Evolutionary conservation across 2,329 filamentous ascomycete genomes (phyloP).

Genomic region (Pseudogymnoascus destructans): DNA sequence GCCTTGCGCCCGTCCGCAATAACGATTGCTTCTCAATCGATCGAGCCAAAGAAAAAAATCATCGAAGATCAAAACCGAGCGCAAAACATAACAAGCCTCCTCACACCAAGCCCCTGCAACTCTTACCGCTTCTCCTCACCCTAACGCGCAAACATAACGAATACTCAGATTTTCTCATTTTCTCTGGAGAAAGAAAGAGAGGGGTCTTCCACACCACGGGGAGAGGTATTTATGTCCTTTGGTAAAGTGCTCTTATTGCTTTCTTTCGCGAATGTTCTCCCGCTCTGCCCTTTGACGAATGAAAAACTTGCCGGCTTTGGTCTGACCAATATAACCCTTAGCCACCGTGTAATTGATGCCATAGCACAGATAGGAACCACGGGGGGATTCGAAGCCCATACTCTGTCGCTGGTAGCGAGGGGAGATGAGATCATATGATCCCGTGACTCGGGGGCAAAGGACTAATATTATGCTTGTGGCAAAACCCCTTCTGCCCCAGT

Average conservation of each 20-base stretch:
- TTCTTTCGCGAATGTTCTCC: neutral
- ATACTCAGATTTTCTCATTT: neutral
- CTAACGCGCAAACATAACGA: neutral
- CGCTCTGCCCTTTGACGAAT: neutral
- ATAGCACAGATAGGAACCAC: neutral
- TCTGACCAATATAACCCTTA: neutral
- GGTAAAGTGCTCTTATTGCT: slow-evolving; percentile 3
- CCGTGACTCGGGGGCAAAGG: neutral
- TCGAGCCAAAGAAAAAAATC: neutral
- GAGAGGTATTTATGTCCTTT: neutral
- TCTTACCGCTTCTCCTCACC: neutral
- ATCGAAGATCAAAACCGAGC: neutral
- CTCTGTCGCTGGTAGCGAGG: neutral
- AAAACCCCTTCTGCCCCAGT: neutral
- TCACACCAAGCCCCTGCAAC: neutral
- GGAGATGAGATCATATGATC: neutral
- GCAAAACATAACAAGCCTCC: neutral
- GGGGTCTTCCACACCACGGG: neutral
- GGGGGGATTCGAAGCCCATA: neutral
- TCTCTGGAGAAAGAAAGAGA: neutral
- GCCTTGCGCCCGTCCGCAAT: neutral
- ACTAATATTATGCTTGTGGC: neutral
- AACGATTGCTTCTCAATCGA: neutral
- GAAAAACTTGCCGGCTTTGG: neutral
- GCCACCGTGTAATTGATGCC: neutral